These are phyloP conservation scores for Cantharellus anzutake DNA, from an alignment of 768 basidiomycete genomes.

Conservation along the genomic window DNA sequence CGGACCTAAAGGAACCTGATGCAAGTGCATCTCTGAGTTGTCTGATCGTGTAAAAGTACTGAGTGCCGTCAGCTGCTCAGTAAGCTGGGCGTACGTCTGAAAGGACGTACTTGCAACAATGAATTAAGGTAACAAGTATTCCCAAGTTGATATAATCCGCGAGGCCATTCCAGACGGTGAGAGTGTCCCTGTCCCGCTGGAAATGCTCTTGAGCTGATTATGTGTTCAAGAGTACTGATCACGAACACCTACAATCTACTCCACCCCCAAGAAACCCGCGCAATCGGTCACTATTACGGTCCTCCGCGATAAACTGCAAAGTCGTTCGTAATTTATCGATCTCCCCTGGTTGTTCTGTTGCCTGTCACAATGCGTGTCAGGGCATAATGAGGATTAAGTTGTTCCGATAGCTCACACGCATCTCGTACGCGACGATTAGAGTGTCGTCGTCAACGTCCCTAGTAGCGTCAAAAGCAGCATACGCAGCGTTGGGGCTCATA, in stretches of 20 bases:
- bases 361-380: slow-evolving; percentile 20
- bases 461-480: slow-evolving; percentile 48
- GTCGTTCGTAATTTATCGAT: slow-evolving; percentile 56
- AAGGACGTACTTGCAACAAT: slow-evolving; percentile 35
- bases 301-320: slow-evolving; percentile 51
- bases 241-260: slow-evolving; percentile 43
- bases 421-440: slow-evolving; percentile 47
- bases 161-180: slow-evolving; percentile 47
- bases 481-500: slow-evolving; percentile 57
- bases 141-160: slow-evolving; percentile 75
- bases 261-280: slow-evolving; percentile 46
- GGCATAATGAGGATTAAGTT: not conserved
- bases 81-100: not conserved
- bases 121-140: slow-evolving; percentile 83
- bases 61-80: not conserved
- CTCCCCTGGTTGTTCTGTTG: slow-evolving; percentile 52
- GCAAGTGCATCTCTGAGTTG: slow-evolving; percentile 55
- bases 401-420: slow-evolving; percentile 35
- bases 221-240: not conserved
- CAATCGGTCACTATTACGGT: slow-evolving; percentile 51
- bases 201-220: not conserved
- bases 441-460: slow-evolving; percentile 59
- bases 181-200: slow-evolving; percentile 30
- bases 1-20: slow-evolving; percentile 29
- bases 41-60: slow-evolving; percentile 96